Percentiles rank a stretch among this genome's conserved stretches.
These are phyloP conservation scores for Xerocomus spinulosus DNA, from an alignment of 768 basidiomycete genomes.

Conservation along the genomic window DNA sequence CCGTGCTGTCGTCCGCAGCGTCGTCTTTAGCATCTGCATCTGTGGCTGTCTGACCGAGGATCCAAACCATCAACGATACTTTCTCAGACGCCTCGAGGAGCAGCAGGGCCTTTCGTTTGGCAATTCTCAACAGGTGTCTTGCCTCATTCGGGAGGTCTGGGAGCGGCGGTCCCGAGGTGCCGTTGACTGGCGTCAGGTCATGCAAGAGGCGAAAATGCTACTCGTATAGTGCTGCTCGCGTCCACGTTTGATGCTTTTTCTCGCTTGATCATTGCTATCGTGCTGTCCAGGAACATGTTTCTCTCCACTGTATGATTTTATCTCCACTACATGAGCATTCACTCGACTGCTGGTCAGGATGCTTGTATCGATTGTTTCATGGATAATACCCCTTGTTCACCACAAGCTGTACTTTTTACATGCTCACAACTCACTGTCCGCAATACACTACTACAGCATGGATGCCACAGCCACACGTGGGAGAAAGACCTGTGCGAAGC, in stretches of 20 bases:
- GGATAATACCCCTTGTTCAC: slow-evolving; percentile 16
- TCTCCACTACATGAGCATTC: slow-evolving; percentile 6
- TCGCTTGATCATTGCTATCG: slow-evolving; percentile 4
- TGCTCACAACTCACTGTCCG: slow-evolving; percentile 1
- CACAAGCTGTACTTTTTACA: slow-evolving; percentile 22
- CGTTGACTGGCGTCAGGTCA: slow-evolving; percentile 60
- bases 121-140: slow-evolving; percentile 54
- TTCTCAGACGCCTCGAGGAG: slow-evolving; percentile 45
- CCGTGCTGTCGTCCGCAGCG: slow-evolving; percentile 64
- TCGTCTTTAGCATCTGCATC: slow-evolving; percentile 74
- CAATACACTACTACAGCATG: neutral
- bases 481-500: slow-evolving; percentile 14
- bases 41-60: slow-evolving; percentile 66
- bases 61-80: slow-evolving; percentile 35
- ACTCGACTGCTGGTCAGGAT: slow-evolving; percentile 21
- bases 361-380: slow-evolving; percentile 12
- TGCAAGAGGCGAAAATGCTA: slow-evolving; percentile 49
- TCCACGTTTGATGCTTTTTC: neutral
- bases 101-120: slow-evolving; percentile 55
- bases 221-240: slow-evolving; percentile 45
- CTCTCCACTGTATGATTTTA: slow-evolving; percentile 6
- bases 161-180: slow-evolving; percentile 33
- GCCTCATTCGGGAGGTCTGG: slow-evolving; percentile 61
- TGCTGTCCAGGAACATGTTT: neutral
- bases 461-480: slow-evolving; percentile 21